Evolutionary conservation across 2,329 filamentous ascomycete genomes (phyloP).

Genomic region (Immersiporthe knoxdaviesiana): DNA sequence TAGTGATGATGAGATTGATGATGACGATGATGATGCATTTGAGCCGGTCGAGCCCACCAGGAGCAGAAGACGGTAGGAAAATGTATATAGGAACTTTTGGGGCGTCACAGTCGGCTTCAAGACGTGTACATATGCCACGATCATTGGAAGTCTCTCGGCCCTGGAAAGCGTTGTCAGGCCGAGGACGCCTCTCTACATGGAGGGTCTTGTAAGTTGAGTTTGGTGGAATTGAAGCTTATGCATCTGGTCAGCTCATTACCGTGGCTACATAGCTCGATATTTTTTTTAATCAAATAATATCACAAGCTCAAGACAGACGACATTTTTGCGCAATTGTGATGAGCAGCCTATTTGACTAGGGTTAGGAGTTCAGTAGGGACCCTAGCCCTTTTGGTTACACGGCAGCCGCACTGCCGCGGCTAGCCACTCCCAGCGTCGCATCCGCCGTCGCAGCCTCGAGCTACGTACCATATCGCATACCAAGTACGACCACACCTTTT

Average conservation of each 20-base stretch:
- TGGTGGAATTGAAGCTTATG: background rate
- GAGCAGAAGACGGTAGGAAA: constrained; percentile 27
- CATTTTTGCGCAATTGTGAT: background rate
- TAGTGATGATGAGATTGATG: constrained; percentile 68
- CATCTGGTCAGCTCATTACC: too few relatives aligned
- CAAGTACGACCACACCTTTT: background rate
- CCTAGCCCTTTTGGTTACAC: background rate
- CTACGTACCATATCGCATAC: background rate
- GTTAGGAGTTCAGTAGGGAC: too few relatives aligned
- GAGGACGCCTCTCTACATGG: background rate
- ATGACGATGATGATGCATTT: constrained; percentile 62
- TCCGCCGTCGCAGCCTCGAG: background rate
- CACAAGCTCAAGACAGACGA: background rate
- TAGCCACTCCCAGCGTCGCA: background rate
- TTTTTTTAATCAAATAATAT: background rate
- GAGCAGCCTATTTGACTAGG: too few relatives aligned
- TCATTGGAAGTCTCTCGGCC: background rate
- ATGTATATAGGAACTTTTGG: background rate
- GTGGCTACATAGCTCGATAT: background rate
- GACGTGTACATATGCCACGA: background rate
- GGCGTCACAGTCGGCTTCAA: background rate
- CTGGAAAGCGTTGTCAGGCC: background rate
- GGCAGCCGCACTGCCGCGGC: background rate
- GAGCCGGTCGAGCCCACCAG: constrained; percentile 52
- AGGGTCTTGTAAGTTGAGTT: background rate